Conservation (phyloP, 179 eudicot species). For the Pouteria campechiana region DNA sequence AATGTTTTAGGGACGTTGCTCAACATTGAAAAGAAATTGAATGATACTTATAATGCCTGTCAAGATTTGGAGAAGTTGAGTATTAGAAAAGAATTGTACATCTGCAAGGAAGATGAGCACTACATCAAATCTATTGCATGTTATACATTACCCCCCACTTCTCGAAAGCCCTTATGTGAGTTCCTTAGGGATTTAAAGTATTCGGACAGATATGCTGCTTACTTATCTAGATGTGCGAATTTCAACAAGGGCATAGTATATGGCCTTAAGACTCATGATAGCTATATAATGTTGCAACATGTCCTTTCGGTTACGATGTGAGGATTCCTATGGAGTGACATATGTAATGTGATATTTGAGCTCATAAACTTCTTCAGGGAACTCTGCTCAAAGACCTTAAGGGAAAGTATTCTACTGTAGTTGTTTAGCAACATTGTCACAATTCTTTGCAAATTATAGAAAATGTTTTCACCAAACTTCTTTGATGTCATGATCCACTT, state of each 20-base stretch:
- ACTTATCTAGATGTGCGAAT: conserved; percentile 4
- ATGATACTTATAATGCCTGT: conserved; percentile 4
- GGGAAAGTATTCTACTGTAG: neutral
- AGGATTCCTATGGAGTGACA: neutral
- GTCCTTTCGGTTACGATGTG: conserved; percentile 8
- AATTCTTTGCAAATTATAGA: conserved; percentile 9
- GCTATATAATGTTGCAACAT: conserved; percentile 15
- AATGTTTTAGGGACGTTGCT: conserved; percentile 10
- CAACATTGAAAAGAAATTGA: conserved; percentile 3
- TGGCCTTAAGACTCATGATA: conserved; percentile 12
- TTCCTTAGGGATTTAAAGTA: conserved; percentile 2
- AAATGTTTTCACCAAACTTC: conserved; percentile 12
- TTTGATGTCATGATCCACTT: conserved; percentile 16
- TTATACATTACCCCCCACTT: neutral
- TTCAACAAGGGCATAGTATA: neutral
- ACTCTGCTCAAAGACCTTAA: conserved; percentile 4
- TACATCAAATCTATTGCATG: neutral
- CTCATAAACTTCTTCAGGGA: neutral
- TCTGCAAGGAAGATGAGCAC: neutral
- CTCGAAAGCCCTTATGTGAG: conserved; percentile 1
- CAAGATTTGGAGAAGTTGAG: conserved; percentile 2
- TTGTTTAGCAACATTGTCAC: conserved; percentile 5
- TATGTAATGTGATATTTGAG: conserved; percentile 3
- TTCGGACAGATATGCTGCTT: conserved; percentile 8
- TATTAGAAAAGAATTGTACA: conserved; percentile 4